Percentiles rank a stretch among this genome's conserved stretches.
These are phyloP conservation scores for Escovopsis sp. DNA, from an alignment of 2,329 filamentous ascomycete genomes.

Conservation along the genomic window DNA sequence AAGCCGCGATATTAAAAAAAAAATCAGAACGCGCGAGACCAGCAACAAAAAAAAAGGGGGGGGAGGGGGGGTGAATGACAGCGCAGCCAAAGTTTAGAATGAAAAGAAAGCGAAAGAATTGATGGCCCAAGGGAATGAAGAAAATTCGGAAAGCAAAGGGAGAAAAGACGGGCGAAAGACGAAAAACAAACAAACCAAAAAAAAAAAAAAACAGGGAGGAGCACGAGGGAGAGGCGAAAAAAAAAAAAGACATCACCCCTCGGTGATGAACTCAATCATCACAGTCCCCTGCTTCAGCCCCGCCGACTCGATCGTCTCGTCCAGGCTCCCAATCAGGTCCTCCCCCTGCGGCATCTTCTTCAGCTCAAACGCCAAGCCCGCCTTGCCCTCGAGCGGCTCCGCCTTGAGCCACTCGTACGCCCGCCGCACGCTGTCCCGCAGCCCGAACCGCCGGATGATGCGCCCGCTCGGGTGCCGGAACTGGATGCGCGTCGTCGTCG, in stretches of 20 bases:
- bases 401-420: conserved; percentile 97
- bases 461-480: conserved; percentile 77
- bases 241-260: conserved; percentile 25
- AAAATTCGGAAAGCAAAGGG: too few species aligned
- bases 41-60: not conserved
- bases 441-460: conserved; percentile 71
- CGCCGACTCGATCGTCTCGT: conserved; percentile 61
- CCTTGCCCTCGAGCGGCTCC: conserved; percentile 66
- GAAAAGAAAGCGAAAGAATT: not conserved
- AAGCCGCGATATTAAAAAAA: too few species aligned
- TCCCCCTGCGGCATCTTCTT: conserved; percentile 64
- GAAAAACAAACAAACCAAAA: too few species aligned
- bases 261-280: conserved; percentile 73
- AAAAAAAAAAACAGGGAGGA: not conserved
- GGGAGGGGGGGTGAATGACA: not conserved
- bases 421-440: conserved; percentile 61
- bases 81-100: not conserved
- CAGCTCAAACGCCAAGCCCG: conserved; percentile 69
- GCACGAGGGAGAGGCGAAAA: too few species aligned
- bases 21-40: too few species aligned
- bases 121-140: too few species aligned
- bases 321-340: conserved; percentile 65
- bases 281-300: conserved; percentile 86
- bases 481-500: conserved; percentile 74
- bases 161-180: too few species aligned